Percentiles rank a stretch among this genome's conserved stretches.
Evolutionary conservation across 1,139 yeast species (phyloP).

Genomic region (Kodamaea arcana): DNA sequence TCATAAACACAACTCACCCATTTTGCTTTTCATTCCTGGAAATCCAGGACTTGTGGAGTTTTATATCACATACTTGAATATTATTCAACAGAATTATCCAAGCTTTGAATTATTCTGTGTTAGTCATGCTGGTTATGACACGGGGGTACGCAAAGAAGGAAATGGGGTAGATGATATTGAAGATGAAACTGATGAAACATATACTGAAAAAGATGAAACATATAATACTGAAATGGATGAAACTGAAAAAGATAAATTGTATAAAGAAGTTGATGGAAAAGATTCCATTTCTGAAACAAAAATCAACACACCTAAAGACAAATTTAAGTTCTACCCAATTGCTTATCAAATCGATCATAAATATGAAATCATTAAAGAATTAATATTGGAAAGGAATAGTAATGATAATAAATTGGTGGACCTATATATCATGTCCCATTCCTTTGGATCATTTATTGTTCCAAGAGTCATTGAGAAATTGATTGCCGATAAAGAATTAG

Average conservation of each 20-base stretch:
- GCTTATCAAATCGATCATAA: constrained; percentile 54
- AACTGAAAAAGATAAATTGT: no score
- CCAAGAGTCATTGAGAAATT: constrained; percentile 43
- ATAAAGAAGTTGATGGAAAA: no score
- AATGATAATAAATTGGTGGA: constrained; percentile 20
- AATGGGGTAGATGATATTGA: no score
- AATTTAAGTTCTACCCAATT: constrained; percentile 28
- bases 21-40: constrained; percentile 57
- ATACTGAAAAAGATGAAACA: no score
- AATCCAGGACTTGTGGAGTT: constrained; percentile 64
- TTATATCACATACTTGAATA: constrained; percentile 47
- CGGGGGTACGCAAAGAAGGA: constrained; percentile 13
- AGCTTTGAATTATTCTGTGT: constrained; percentile 47
- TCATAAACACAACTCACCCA: constrained; percentile 4
- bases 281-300: no score
- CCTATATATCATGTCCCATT: constrained; percentile 53
- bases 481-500: constrained; percentile 18
- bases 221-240: no score
- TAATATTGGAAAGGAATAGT: constrained; percentile 14
- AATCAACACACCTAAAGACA: no score
- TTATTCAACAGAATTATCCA: constrained; percentile 42
- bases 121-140: constrained; percentile 52
- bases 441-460: constrained; percentile 56
- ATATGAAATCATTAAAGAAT: constrained; percentile 29
- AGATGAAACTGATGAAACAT: no score